Percentiles rank a stretch among this genome's conserved stretches.
These are phyloP conservation scores for Cupressus sempervirens DNA, from an alignment of 75 land plant species.

Conservation along the genomic window DNA sequence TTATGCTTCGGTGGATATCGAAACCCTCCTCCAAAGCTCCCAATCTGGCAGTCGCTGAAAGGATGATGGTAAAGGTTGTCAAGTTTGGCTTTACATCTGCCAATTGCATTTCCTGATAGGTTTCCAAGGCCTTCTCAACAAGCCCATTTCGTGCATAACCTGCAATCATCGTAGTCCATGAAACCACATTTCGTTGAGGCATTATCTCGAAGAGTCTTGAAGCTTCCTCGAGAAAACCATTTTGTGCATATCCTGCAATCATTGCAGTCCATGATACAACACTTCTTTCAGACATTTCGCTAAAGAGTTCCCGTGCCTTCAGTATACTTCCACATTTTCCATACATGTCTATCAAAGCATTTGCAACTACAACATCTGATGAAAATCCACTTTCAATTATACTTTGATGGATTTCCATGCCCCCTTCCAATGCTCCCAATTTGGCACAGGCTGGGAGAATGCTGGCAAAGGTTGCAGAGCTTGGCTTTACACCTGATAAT, in stretches of 20 bases:
- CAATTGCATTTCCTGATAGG: not conserved
- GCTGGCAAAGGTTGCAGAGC: slow-evolving; percentile 54
- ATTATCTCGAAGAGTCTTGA: slow-evolving; percentile 10
- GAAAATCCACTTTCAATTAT: slow-evolving; percentile 47
- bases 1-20: not conserved
- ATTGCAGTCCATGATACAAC: slow-evolving; percentile 21
- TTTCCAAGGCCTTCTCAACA: slow-evolving; percentile 2
- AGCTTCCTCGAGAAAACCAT: slow-evolving; percentile 8
- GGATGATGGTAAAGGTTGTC: slow-evolving; percentile 3
- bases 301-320: slow-evolving; percentile 8
- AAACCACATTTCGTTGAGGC: not conserved
- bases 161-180: not conserved
- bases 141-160: slow-evolving; percentile 17
- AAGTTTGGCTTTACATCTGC: slow-evolving; percentile 13
- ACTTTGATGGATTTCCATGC: slow-evolving; percentile 49
- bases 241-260: slow-evolving; percentile 14
- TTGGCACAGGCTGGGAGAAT: slow-evolving; percentile 55
- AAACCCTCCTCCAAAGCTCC: slow-evolving; percentile 1
- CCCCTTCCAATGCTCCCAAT: slow-evolving; percentile 34
- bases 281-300: slow-evolving; percentile 8
- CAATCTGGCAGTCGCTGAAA: slow-evolving; percentile 14
- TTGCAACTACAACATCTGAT: slow-evolving; percentile 24
- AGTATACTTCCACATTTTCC: slow-evolving; percentile 7
- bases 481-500: no score
- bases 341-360: slow-evolving; percentile 46